Conservation (phyloP, 352 stramenopile genomes). For the Plasmopara viticola region DNA sequence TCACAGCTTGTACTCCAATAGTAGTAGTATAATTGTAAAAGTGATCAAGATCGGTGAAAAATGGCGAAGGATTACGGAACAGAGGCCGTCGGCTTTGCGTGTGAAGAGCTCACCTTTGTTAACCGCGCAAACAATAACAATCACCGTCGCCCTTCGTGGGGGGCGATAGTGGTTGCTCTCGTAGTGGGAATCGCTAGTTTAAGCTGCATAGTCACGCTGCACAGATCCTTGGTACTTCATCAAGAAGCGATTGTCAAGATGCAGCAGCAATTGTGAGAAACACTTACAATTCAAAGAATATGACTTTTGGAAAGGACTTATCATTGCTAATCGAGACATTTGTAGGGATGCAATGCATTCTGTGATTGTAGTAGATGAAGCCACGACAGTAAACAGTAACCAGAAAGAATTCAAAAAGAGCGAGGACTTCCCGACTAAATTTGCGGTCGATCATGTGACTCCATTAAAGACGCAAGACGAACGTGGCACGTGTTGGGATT, state of each 20-base stretch:
- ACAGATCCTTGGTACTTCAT: slow-evolving; percentile 36
- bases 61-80: slow-evolving; percentile 18
- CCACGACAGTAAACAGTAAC: slow-evolving; percentile 7
- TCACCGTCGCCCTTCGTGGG: slow-evolving; percentile 17
- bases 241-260: slow-evolving; percentile 30
- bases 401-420: slow-evolving; percentile 8
- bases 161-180: slow-evolving; percentile 28
- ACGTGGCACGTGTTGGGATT: slow-evolving; percentile 67
- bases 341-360: slow-evolving; percentile 45
- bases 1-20: too few species aligned
- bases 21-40: too few species aligned
- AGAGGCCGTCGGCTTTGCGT: slow-evolving; percentile 18
- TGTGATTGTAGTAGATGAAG: slow-evolving; percentile 11
- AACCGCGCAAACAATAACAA: not conserved
- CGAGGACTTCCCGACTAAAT: slow-evolving; percentile 46
- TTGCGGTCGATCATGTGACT: slow-evolving; percentile 43
- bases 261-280: slow-evolving; percentile 44
- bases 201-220: slow-evolving; percentile 31
- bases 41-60: slow-evolving; percentile 1
- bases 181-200: slow-evolving; percentile 28
- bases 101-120: slow-evolving; percentile 21
- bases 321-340: not conserved
- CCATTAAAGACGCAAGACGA: slow-evolving; percentile 67
- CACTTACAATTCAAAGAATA: too few species aligned
- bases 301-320: too few species aligned